phyloP scores from a whole-genome alignment of 2,329 filamentous ascomycete genomes.

The Didymella keratinophila region DNA sequence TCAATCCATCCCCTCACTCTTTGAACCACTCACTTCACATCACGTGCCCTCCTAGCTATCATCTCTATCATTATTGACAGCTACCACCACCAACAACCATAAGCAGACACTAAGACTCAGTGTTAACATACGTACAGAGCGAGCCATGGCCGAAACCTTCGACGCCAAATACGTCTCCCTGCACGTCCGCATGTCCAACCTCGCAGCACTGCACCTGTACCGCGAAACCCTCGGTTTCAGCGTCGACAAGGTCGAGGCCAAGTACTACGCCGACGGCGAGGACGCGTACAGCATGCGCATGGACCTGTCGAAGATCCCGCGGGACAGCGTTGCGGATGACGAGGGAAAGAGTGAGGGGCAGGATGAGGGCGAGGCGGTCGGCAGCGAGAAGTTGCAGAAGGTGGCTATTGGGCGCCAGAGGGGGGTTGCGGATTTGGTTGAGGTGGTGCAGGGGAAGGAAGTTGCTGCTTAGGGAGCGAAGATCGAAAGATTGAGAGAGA shows the following conservation, averaged over 20 bases:
- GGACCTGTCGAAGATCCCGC: slow-evolving; percentile 70
- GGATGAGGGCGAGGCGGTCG: slow-evolving; percentile 49
- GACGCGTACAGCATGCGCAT: slow-evolving; percentile 95
- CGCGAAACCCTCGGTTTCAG: slow-evolving; percentile 63
- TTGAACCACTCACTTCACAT: not conserved
- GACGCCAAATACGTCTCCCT: slow-evolving; percentile 91
- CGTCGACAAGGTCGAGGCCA: slow-evolving; percentile 68
- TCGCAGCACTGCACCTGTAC: slow-evolving; percentile 89
- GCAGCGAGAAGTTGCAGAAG: slow-evolving; percentile 64
- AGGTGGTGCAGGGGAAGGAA: slow-evolving; percentile 76
- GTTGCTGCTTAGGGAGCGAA: slow-evolving; percentile 18
- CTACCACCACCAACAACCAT: no score
- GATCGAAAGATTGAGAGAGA: no score
- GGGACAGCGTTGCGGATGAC: slow-evolving; percentile 54
- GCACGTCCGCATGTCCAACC: slow-evolving; percentile 94
- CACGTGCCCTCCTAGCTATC: not conserved
- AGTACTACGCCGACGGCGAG: slow-evolving; percentile 98
- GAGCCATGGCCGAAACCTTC: slow-evolving; percentile 96
- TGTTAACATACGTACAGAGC: no score
- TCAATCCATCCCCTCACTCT: no score
- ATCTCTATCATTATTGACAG: no score
- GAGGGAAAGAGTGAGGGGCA: slow-evolving; percentile 50
- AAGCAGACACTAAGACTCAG: no score
- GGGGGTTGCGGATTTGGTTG: slow-evolving; percentile 80
- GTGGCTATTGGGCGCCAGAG: slow-evolving; percentile 80